Evolutionary conservation across 2,329 filamentous ascomycete genomes (phyloP).

Genomic region (Fragosphaeria purpurea): DNA sequence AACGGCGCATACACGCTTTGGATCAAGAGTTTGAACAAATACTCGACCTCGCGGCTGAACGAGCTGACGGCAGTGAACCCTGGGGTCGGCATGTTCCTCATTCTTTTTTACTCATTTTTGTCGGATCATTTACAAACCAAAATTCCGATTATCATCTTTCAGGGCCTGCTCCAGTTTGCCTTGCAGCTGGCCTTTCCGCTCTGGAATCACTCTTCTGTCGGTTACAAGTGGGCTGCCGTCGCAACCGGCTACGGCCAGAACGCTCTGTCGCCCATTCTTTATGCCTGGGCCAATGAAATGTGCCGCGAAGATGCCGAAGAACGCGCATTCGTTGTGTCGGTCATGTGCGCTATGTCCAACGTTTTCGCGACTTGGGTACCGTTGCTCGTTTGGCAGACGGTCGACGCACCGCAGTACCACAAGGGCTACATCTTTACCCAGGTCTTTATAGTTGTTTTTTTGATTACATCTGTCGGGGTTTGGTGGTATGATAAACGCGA

Average conservation of each 20-base stretch:
- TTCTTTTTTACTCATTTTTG: conserved; percentile 2
- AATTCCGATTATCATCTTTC: conserved; percentile 4
- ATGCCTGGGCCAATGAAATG: conserved; percentile 14
- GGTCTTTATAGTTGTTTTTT: conserved; percentile 3
- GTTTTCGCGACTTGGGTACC: conserved; percentile 17
- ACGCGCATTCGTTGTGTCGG: conserved; percentile 15
- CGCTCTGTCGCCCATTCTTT: conserved; percentile 2
- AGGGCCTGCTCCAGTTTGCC: conserved; percentile 1
- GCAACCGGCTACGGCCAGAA: conserved; percentile 6
- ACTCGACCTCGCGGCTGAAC: conserved; percentile 4
- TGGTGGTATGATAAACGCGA: conserved; percentile 6
- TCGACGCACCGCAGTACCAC: conserved; percentile 3
- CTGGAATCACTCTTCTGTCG: conserved; percentile 1
- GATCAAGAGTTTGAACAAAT: conserved; percentile 38
- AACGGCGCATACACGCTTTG: conserved; percentile 45
- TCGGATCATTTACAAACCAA: conserved; percentile 5
- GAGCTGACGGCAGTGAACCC: conserved; percentile 6
- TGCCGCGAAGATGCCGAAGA: conserved; percentile 16
- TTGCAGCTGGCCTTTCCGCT: conserved; percentile 4
- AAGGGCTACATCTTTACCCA: conserved; percentile 6
- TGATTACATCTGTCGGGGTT: neutral
- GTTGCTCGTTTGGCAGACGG: conserved; percentile 11
- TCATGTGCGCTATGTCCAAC: conserved; percentile 15
- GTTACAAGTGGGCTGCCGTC: conserved; percentile 5
- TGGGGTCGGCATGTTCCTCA: conserved; percentile 2